Percentiles rank a stretch among this genome's conserved stretches.
Conservation (phyloP, 495 filamentous ascomycete species). For the Talaromyces proteolyticus region DNA sequence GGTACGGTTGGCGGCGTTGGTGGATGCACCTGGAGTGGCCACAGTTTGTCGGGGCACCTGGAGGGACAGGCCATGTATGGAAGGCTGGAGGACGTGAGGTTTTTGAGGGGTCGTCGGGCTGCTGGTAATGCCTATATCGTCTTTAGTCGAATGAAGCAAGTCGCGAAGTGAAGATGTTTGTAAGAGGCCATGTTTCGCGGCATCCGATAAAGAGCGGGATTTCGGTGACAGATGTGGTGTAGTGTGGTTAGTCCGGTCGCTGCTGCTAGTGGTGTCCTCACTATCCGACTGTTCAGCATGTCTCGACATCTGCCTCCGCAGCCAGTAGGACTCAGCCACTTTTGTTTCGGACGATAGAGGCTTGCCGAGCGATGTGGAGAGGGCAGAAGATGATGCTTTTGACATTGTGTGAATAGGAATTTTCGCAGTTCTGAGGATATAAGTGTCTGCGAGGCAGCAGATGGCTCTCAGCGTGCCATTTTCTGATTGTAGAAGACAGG, state of each 20-base stretch:
- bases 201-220: conserved; percentile 40
- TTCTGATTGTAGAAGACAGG: no score
- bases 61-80: conserved; percentile 57
- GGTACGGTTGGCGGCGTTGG: conserved; percentile 53
- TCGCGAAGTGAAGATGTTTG: conserved; percentile 20
- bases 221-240: conserved; percentile 26
- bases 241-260: not conserved
- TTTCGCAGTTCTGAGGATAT: no score
- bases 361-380: not conserved
- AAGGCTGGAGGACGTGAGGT: conserved; percentile 44
- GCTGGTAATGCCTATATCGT: conserved; percentile 60
- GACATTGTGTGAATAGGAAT: no score
- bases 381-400: not conserved
- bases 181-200: conserved; percentile 23
- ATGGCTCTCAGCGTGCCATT: not conserved
- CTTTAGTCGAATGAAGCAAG: conserved; percentile 53
- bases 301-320: conserved; percentile 4
- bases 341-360: not conserved
- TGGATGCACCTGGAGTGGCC: conserved; percentile 42
- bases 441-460: not conserved
- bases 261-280: conserved; percentile 6
- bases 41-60: conserved; percentile 50
- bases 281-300: conserved; percentile 7
- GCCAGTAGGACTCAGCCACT: conserved; percentile 5
- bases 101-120: conserved; percentile 58